A percentile compares a stretch with the other conserved stretches of the same genome.
Evolutionary conservation across 2,329 filamentous ascomycete genomes (phyloP).

Genomic region (Herpotrichia juniperi): DNA sequence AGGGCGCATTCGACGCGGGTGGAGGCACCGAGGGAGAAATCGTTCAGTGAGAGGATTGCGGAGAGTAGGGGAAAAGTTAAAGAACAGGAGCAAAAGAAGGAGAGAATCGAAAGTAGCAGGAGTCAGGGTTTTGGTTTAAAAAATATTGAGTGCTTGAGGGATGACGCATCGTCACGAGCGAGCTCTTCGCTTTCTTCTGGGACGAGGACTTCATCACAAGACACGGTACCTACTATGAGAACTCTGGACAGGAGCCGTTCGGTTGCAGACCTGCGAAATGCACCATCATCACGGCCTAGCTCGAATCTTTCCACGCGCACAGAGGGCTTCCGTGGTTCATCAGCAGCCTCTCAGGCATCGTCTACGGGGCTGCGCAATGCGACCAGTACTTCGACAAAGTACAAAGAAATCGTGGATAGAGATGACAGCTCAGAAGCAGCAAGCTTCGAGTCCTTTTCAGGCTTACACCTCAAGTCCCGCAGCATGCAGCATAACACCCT

Average conservation of each 20-base stretch:
- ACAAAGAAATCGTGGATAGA: constrained; percentile 36
- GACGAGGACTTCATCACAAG: constrained; percentile 16
- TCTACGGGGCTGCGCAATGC: constrained; percentile 24
- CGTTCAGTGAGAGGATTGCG: constrained; percentile 86
- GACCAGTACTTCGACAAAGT: constrained; percentile 28
- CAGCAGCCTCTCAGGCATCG: constrained; percentile 28
- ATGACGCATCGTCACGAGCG: constrained; percentile 31
- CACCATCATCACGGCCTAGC: constrained; percentile 23
- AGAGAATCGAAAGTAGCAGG: constrained; percentile 50
- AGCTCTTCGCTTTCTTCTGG: constrained; percentile 32
- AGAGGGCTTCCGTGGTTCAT: constrained; percentile 25
- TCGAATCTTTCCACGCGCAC: constrained; percentile 29
- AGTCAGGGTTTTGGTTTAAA: constrained; percentile 48
- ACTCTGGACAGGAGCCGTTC: constrained; percentile 23
- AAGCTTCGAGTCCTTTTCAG: constrained; percentile 79
- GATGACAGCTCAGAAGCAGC: constrained; percentile 58
- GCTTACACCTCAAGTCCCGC: constrained; percentile 80
- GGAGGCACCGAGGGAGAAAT: constrained; percentile 51
- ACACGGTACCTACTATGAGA: constrained; percentile 24
- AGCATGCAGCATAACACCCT: constrained; percentile 82
- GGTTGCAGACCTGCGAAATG: constrained; percentile 19
- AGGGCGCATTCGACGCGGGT: constrained; percentile 52
- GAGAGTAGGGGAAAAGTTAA: constrained; percentile 61
- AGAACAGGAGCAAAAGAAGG: constrained; percentile 51
- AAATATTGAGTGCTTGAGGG: constrained; percentile 31